phyloP scores from a whole-genome alignment of 2,329 filamentous ascomycete species.

The Fusarium pininemorale region DNA sequence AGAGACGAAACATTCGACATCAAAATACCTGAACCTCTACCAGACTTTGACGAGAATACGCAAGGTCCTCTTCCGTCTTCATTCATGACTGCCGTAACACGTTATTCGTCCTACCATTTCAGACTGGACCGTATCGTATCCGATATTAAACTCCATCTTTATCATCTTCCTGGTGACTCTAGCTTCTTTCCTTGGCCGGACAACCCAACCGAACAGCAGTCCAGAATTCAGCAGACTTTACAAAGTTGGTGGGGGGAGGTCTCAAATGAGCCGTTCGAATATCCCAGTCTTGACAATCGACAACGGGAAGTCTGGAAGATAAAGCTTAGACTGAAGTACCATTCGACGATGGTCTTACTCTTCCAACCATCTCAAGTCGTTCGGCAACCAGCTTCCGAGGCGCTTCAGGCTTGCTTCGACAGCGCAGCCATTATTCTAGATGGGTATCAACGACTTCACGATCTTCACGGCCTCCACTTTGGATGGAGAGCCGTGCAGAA shows the following conservation, averaged over 20 bases:
- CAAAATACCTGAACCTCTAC: rapidly evolving
- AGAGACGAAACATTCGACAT: not conserved
- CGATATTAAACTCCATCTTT: not conserved
- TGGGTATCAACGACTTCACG: not conserved
- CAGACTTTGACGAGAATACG: no score
- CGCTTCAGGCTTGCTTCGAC: not conserved
- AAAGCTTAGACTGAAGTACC: not conserved
- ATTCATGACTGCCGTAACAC: not conserved
- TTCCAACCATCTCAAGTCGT: not conserved
- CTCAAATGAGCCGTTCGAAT: not conserved
- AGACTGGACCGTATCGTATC: not conserved
- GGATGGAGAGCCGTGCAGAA: not conserved
- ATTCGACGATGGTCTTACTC: not conserved
- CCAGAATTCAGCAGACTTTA: not conserved
- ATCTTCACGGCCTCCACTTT: not conserved
- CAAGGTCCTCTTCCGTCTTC: rapidly evolving
- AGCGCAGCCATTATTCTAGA: not conserved
- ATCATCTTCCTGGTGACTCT: slow-evolving; percentile 24
- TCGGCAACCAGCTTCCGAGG: not conserved
- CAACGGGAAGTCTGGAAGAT: not conserved
- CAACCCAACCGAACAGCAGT: not conserved
- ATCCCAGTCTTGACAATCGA: not conserved
- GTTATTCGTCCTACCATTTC: not conserved
- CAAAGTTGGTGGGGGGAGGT: not conserved
- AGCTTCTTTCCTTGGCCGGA: slow-evolving; percentile 18